Conservation (phyloP, 2,329 filamentous ascomycete genomes). For the Reticulascus tulasneorum region DNA sequence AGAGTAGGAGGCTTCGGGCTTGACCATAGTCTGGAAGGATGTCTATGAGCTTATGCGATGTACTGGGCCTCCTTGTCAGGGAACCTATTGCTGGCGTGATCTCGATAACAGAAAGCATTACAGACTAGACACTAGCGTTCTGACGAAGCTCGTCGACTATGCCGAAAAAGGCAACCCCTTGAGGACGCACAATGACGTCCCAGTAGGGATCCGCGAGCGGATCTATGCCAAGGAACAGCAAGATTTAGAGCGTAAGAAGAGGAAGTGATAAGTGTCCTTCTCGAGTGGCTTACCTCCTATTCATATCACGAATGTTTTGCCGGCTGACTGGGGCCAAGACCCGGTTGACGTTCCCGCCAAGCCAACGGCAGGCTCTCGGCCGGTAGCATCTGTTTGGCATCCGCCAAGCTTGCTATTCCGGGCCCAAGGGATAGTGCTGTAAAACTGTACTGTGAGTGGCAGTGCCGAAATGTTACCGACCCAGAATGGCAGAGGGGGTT, state of each 20-base stretch:
- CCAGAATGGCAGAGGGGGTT: background rate
- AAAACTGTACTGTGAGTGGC: background rate
- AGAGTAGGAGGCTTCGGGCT: background rate
- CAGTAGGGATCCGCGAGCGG: background rate
- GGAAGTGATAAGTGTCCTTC: background rate
- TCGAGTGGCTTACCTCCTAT: background rate
- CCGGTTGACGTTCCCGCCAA: background rate
- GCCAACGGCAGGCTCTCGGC: background rate
- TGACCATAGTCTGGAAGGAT: background rate
- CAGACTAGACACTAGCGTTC: background rate
- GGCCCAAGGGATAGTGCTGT: background rate
- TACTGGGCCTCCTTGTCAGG: background rate
- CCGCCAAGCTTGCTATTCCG: too few species aligned
- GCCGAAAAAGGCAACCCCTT: background rate
- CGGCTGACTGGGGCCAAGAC: background rate
- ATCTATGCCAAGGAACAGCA: constrained; percentile 2
- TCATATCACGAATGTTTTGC: background rate
- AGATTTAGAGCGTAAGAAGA: background rate
- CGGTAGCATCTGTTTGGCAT: too few species aligned
- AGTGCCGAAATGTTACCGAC: background rate
- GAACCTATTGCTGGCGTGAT: background rate
- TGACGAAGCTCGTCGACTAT: background rate
- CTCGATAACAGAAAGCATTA: background rate
- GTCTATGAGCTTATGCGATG: constrained; percentile 2
- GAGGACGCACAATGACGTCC: background rate